Evolutionary conservation across 2,329 filamentous ascomycete species (phyloP).

Genomic region (Colletotrichum sp.): DNA sequence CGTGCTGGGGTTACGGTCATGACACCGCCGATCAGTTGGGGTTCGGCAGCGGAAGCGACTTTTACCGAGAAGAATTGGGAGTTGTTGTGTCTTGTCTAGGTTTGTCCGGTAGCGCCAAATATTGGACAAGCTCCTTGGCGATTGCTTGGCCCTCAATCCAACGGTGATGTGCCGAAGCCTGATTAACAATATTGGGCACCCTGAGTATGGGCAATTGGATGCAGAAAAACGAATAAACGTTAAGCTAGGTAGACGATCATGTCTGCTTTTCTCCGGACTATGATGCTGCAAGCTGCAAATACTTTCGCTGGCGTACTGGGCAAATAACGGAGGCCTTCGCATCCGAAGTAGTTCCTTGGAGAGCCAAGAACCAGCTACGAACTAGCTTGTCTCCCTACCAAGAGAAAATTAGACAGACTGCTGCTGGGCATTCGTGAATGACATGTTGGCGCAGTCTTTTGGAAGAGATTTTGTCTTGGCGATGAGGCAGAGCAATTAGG

Average conservation of each 20-base stretch:
- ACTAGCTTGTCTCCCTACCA: background rate
- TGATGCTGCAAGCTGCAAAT: background rate
- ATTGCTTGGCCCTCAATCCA: background rate
- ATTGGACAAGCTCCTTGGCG: slow-evolving; percentile 5
- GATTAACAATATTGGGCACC: background rate
- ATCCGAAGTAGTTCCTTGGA: background rate
- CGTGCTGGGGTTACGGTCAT: background rate
- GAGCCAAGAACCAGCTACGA: background rate
- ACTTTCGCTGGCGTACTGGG: background rate
- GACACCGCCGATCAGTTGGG: slow-evolving; percentile 1
- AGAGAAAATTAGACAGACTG: background rate
- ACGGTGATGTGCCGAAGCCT: background rate
- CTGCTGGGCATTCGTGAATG: background rate
- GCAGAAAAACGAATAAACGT: background rate
- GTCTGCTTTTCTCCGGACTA: background rate
- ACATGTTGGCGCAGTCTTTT: background rate
- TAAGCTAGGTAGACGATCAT: background rate
- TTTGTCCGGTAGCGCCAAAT: background rate
- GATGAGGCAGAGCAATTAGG: background rate
- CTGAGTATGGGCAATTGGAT: background rate
- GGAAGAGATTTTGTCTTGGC: background rate
- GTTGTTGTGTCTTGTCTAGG: background rate
- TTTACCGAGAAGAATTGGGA: background rate
- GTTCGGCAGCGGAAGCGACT: background rate
- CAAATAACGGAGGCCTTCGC: background rate